Conservation (phyloP, 2,329 filamentous ascomycete genomes). For the Amphichorda felina region DNA sequence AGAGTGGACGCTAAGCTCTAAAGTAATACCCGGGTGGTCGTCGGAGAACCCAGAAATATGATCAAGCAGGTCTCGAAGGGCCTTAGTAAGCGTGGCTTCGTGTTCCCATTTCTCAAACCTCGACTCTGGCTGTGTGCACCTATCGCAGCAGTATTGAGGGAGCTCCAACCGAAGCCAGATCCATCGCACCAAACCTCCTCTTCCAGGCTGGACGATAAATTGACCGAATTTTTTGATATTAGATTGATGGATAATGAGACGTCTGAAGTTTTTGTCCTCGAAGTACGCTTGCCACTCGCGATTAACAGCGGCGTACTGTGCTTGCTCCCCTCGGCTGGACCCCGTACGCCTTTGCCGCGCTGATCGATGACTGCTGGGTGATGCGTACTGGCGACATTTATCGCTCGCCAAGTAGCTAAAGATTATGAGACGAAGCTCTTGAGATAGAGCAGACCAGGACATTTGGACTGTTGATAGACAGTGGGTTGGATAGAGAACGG, state of each 20-base stretch:
- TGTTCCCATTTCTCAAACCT: background rate
- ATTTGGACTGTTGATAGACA: background rate
- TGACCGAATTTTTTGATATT: too few relatives aligned
- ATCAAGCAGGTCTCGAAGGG: background rate
- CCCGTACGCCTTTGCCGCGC: background rate
- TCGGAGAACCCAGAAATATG: background rate
- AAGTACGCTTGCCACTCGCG: conserved; percentile 2
- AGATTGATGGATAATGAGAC: background rate
- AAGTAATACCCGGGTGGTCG: background rate
- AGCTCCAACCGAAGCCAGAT: conserved; percentile 2
- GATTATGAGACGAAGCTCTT: background rate
- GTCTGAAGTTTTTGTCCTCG: conserved; percentile 1
- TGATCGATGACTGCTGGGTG: background rate
- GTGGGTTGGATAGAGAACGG: too few relatives aligned
- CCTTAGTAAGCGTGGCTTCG: background rate
- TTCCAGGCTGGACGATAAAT: too few relatives aligned
- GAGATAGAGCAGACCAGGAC: background rate
- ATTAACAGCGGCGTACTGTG: background rate
- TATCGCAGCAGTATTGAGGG: background rate
- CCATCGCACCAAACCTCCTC: background rate
- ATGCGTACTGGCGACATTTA: background rate
- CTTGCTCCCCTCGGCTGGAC: background rate
- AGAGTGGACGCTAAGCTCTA: conserved; percentile 3
- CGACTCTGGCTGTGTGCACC: background rate
- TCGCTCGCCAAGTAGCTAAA: background rate